Conservation (phyloP, 768 basidiomycete genomes). For the Pleurotus tuoliensis region DNA sequence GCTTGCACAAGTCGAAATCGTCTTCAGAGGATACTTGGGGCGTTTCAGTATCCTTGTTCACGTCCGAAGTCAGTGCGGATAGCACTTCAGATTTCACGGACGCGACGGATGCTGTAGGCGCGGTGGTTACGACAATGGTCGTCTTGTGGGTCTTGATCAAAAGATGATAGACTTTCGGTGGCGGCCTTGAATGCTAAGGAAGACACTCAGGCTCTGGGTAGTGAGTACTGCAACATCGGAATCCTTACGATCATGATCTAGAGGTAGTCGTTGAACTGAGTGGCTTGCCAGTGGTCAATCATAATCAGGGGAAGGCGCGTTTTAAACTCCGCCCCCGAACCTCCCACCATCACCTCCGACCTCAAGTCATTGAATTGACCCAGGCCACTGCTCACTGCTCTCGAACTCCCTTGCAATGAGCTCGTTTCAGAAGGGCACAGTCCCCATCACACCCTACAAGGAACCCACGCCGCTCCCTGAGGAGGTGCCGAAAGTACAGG, state of each 20-base stretch:
- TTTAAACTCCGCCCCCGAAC: slow-evolving; percentile 7
- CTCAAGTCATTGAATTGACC: slow-evolving; percentile 18
- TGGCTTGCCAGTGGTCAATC: neutral
- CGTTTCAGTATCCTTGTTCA: slow-evolving; percentile 29
- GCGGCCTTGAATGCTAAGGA: slow-evolving; percentile 45
- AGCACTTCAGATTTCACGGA: slow-evolving; percentile 62
- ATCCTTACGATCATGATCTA: slow-evolving; percentile 18
- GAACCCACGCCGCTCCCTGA: slow-evolving; percentile 66
- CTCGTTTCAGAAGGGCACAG: slow-evolving; percentile 45
- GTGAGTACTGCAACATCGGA: neutral
- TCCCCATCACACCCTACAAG: slow-evolving; percentile 46
- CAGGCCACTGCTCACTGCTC: neutral
- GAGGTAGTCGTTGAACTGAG: too few relatives aligned
- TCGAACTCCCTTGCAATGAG: slow-evolving; percentile 40
- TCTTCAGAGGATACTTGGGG: slow-evolving; percentile 26
- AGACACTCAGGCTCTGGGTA: too few relatives aligned
- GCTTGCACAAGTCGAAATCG: slow-evolving; percentile 61
- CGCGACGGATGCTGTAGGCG: slow-evolving; percentile 50
- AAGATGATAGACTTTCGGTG: slow-evolving; percentile 63
- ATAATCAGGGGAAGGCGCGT: neutral
- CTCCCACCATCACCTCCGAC: slow-evolving; percentile 3
- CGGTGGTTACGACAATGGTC: slow-evolving; percentile 56
- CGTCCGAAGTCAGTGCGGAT: slow-evolving; percentile 52
- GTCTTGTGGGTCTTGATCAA: slow-evolving; percentile 73
- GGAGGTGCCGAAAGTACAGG: slow-evolving; percentile 71